Conservation (phyloP, 2,329 filamentous ascomycete species). For the Chalara sp. region DNA sequence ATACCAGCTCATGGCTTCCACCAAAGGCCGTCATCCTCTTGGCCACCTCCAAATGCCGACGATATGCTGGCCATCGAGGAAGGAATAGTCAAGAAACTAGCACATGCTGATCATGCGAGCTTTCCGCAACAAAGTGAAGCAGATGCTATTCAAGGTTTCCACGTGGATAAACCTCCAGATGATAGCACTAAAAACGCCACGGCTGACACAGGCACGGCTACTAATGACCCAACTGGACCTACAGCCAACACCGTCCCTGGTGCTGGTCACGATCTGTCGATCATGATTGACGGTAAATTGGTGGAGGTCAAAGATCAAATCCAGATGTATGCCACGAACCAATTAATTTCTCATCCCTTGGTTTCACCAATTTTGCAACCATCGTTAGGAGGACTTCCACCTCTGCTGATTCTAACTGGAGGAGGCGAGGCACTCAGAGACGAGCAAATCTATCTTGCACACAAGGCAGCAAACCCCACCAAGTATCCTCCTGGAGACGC, state of each 20-base stretch:
- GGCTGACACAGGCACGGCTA: conserved; percentile 25
- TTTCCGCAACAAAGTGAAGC: conserved; percentile 26
- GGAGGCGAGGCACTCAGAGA: conserved; percentile 86
- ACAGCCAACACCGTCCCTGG: conserved; percentile 26
- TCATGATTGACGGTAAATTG: conserved; percentile 63
- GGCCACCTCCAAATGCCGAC: conserved; percentile 84
- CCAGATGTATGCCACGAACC: conserved; percentile 79
- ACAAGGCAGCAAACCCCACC: conserved; percentile 82
- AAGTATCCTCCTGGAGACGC: conserved; percentile 65
- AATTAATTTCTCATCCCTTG: conserved; percentile 76
- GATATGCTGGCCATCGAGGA: conserved; percentile 49
- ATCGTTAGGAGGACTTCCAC: conserved; percentile 82
- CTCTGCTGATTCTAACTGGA: conserved; percentile 77
- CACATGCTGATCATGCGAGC: conserved; percentile 31
- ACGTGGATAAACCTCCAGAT: conserved; percentile 20
- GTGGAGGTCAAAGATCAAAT: conserved; percentile 85
- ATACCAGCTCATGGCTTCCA: conserved; percentile 84
- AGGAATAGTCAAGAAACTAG: conserved; percentile 43
- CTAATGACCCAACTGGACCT: conserved; percentile 15
- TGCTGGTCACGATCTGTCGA: conserved; percentile 42
- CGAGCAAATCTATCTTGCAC: conserved; percentile 90
- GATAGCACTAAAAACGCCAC: conserved; percentile 24
- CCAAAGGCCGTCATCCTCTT: conserved; percentile 81
- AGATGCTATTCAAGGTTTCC: conserved; percentile 31
- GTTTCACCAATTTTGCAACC: conserved; percentile 87